Base-by-base conservation (phyloP, 208 protist species). In the Acanthamoeba healyi region DNA sequence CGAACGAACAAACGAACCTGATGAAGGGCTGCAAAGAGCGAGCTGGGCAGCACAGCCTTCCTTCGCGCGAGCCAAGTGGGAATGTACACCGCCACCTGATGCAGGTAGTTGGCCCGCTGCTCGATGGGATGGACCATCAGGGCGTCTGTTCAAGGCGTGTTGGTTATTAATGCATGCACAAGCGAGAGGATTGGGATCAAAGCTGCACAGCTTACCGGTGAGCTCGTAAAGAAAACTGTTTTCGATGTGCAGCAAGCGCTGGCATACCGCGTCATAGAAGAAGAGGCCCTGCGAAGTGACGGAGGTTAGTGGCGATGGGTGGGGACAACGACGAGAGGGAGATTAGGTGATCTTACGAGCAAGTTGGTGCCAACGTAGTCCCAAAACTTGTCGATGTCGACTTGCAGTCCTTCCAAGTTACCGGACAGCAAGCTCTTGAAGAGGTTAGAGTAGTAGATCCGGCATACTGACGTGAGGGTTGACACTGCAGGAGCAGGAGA, bases 341-440 rank as follows among this genome's bases (percentile, higher is more conserved):
- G 24, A 36, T 5, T 22, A 72, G 58, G 26, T 29, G 7, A 72
- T 36, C 63, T 4, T 2, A 72, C 63, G 51, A 72, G 29, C 63
- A 86, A 86, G 17, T 86, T 1, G 0, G 34, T 49, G 22, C 4
- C 77, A 2, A 58, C 77, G 19, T 42, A 86, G 3, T 86, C 77
- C 77, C 77, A 86, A 44, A 86, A 86, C 42, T 19, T 5, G 14
- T 86, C 77, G 44, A 86, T 86, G n/a, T 86, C 44, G 3, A 9
- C 14, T 17, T 4, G 77, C 19, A 86, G 44, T 32, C 44, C 29
- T 14, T 58, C 77, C n/a, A 86, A 26, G 77, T 86, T 58, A 22
- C 77, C 5, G 6, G 46, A 14, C 4, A 86, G 29, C 0, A 86
- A 7, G 42, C 12, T 14, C n/a, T 58, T n/a, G 46, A 34, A 86